These are phyloP conservation scores for Barnettozyma sp. DNA, from an alignment of 805 yeast genomes.

Conservation along the genomic window DNA sequence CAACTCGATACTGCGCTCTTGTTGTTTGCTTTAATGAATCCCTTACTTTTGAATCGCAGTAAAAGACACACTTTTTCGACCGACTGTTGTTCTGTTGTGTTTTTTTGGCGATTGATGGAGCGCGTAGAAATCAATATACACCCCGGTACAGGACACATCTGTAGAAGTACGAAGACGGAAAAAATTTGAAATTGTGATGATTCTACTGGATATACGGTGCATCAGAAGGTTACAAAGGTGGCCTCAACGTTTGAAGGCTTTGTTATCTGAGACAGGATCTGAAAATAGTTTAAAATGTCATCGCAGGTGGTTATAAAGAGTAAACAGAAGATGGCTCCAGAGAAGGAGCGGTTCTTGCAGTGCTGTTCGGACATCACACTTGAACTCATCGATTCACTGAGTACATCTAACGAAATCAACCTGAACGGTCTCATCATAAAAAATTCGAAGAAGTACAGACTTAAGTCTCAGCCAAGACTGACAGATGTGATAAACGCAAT, in stretches of 20 bases:
- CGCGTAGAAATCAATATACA: no score
- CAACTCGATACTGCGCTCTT: no score
- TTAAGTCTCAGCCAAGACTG: constrained; percentile 86
- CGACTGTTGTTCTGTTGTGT: no score
- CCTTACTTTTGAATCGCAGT: no score
- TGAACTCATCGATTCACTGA: constrained; percentile 73
- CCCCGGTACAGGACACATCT: constrained; percentile 7
- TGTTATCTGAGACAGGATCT: no score
- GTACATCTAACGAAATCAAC: constrained; percentile 72
- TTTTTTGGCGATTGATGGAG: no score
- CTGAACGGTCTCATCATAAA: constrained; percentile 83
- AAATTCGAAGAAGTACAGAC: constrained; percentile 82
- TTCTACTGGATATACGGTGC: constrained; percentile 2
- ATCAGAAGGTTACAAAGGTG: no score
- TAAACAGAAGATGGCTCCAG: constrained; percentile 77
- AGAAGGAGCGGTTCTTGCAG: constrained; percentile 85
- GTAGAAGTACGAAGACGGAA: constrained; percentile 7
- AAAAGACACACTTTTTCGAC: no score
- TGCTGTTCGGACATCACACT: constrained; percentile 90
- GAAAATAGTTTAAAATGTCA: constrained; percentile 16
- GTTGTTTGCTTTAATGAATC: no score
- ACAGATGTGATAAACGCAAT: constrained; percentile 93
- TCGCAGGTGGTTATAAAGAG: constrained; percentile 26
- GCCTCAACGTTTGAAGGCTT: no score
- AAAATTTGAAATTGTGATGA: constrained; percentile 7